These are phyloP conservation scores for Debaryomyces sp. DNA, from an alignment of 1,139 yeast species.

Conservation along the genomic window DNA sequence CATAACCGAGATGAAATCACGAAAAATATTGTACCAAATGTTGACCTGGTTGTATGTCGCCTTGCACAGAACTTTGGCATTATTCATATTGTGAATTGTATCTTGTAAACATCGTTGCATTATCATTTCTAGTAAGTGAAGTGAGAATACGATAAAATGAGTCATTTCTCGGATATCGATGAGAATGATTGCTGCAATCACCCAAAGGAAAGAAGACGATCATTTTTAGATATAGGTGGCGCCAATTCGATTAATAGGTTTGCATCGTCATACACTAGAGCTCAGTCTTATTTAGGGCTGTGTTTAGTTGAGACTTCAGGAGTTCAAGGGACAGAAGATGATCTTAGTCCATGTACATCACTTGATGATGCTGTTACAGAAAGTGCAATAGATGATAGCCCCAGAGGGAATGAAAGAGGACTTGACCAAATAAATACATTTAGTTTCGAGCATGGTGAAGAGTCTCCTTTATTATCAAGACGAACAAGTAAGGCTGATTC, in stretches of 20 bases:
- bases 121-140: background rate
- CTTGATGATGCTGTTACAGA: background rate
- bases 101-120: background rate
- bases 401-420: slow-evolving; percentile 8
- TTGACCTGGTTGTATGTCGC: background rate
- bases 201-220: slow-evolving; percentile 16
- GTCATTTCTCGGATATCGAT: background rate
- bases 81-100: background rate
- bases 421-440: slow-evolving; percentile 17
- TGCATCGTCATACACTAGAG: slow-evolving; percentile 77
- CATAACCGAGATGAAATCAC: background rate
- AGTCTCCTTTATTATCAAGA: slow-evolving; percentile 14
- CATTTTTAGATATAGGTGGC: slow-evolving; percentile 44
- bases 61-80: background rate
- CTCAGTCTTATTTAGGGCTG: slow-evolving; percentile 57
- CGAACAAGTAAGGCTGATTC: slow-evolving; percentile 10
- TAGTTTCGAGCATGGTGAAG: slow-evolving; percentile 20
- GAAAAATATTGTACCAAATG: background rate
- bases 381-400: background rate
- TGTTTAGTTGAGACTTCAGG: slow-evolving; percentile 23
- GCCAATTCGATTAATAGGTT: slow-evolving; percentile 74
- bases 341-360: slow-evolving; percentile 6
- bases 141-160: background rate
- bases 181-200: background rate
- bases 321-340: slow-evolving; percentile 12